Base-by-base conservation (phyloP, 2,329 filamentous ascomycete species). In the Xylariaceae sp. region DNA sequence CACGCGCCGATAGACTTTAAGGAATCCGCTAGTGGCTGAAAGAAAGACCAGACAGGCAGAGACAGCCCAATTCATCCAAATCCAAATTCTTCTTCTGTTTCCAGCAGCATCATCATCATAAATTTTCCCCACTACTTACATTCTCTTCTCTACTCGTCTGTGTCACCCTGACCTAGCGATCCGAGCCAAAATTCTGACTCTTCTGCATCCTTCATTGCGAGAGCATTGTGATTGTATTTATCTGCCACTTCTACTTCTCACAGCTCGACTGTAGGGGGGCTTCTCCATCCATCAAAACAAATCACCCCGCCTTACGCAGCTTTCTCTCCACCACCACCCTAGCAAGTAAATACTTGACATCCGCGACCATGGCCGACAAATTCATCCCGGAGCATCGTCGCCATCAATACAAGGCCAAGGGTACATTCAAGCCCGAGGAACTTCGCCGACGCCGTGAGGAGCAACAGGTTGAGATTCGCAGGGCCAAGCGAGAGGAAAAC, bases 311-410 rank as follows among this genome's bases (percentile, higher is more conserved):
- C 66, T 66, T 65, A 54, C 56, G 48, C 53, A 52, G 47, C 50
- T 52, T 45, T 63, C 51, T 51, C 50, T 56, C 59, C 56, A 47
- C 60, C 52, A 62, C 54, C 56, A 37, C 23, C 23, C 23, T 9
- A 26, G 23, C 23, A 55, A 57, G 48, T 44, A 48, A 54, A 44
- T 48, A 32, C 45, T 40, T 48, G 45, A 51, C 46, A 72, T 54
- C 73, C 73, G 74, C 74, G 76, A 88, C 70, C 80, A 99, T 99
- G 95, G 90, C 95, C 77, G 95, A 99, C 77, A 91, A 95, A 73
- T 99, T 97, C 82, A 99, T 99, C 73, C 95, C 95, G 76, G 95
- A 99, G 82, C 95, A 99, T 83, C 92, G 95, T 77, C 93, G 95
- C 74, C 97, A 91, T 66, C 93, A 96, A 81, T 99, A 96, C 88